Evolutionary conservation across 2,329 filamentous ascomycete species (phyloP).

Genomic region (Arthrobotrys sinensis): DNA sequence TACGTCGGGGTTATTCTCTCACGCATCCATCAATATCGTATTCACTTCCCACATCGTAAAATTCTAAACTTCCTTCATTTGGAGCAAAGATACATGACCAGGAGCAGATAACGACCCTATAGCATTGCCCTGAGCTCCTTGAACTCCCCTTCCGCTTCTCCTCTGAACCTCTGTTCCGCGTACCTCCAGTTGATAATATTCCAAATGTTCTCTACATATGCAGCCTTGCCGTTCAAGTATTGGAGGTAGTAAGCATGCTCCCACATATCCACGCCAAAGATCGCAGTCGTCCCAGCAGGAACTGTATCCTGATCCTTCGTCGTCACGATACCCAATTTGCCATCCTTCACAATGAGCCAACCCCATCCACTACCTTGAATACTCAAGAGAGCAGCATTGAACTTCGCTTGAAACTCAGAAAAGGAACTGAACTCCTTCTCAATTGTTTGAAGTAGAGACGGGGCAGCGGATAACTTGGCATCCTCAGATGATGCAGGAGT

Average conservation of each 20-base stretch:
- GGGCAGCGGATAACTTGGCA: conserved; percentile 73
- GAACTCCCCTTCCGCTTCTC: conserved; percentile 35
- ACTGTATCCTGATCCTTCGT: conserved; percentile 91
- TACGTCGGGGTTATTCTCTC: too few relatives aligned
- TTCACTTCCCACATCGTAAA: too few relatives aligned
- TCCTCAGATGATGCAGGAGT: conserved; percentile 74
- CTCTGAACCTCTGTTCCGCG: conserved; percentile 75
- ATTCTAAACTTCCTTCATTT: neutral
- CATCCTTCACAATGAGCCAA: conserved; percentile 81
- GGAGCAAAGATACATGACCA: too few relatives aligned
- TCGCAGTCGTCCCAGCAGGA: conserved; percentile 76
- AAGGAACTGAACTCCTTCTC: conserved; percentile 78
- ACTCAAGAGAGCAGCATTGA: conserved; percentile 76
- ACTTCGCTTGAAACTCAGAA: conserved; percentile 76
- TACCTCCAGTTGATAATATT: conserved; percentile 84
- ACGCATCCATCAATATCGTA: too few relatives aligned
- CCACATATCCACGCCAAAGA: conserved; percentile 88
- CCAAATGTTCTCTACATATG: conserved; percentile 84
- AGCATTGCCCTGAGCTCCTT: conserved; percentile 52
- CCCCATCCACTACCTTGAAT: conserved; percentile 91
- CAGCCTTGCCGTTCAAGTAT: conserved; percentile 82
- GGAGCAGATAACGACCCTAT: neutral
- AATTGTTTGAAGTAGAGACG: conserved; percentile 76
- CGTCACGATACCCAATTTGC: conserved; percentile 78
- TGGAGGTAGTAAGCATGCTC: conserved; percentile 93